Evolutionary conservation across 441 rosid genomes (phyloP).

Genomic region (Pelargonium australe): DNA sequence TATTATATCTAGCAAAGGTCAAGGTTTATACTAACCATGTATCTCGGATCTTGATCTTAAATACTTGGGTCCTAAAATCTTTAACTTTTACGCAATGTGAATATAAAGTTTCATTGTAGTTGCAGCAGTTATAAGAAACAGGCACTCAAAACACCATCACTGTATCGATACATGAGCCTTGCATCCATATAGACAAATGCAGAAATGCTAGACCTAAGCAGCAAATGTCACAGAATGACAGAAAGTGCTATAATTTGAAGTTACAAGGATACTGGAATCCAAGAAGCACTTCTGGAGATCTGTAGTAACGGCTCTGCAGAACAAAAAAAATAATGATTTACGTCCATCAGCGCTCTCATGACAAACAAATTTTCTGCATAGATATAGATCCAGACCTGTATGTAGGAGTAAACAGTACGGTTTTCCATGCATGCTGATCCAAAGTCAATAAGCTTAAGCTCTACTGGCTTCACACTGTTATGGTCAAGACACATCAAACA

Average conservation of each 20-base stretch:
- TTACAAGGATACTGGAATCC: constrained; percentile 94
- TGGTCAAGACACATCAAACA: constrained; percentile 22
- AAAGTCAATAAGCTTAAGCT: constrained; percentile 94
- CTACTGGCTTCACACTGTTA: constrained; percentile 83
- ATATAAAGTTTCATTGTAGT: not conserved
- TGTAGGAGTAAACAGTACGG: constrained; percentile 95
- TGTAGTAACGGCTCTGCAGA: constrained; percentile 97
- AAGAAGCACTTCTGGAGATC: constrained; percentile 98
- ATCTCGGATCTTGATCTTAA: not conserved
- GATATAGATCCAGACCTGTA: constrained; percentile 58
- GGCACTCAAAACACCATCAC: too few relatives aligned
- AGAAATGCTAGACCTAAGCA: too few relatives aligned
- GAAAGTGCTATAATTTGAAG: not conserved
- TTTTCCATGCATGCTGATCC: constrained; percentile 99
- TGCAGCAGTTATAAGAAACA: too few relatives aligned
- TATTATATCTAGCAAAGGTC: constrained; percentile 73
- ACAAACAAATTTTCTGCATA: constrained; percentile 5
- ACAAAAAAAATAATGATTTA: constrained; percentile 11
- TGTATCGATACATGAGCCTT: too few relatives aligned
- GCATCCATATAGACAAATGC: too few relatives aligned
- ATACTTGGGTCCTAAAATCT: not conserved
- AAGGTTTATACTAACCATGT: constrained; percentile 30
- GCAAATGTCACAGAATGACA: too few relatives aligned
- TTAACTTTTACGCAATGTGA: not conserved
- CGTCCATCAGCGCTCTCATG: not conserved